Evolutionary conservation across 441 rosid species (phyloP).

Genomic region (Adansonia rubrostipa): DNA sequence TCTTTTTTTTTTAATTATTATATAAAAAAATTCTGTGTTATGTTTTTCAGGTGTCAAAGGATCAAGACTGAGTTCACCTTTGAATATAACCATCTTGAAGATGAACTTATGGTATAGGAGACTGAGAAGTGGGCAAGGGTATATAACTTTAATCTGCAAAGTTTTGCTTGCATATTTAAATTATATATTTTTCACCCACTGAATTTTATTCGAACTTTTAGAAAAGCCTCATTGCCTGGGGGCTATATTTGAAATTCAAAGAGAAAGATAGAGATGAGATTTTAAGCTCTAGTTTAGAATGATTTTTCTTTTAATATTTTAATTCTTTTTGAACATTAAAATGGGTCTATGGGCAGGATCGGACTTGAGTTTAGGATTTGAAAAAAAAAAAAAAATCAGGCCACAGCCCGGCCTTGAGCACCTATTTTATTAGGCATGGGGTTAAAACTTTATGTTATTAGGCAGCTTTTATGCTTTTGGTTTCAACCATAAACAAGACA

Average conservation of each 20-base stretch:
- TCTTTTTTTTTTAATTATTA: not conserved
- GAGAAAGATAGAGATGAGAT: not conserved
- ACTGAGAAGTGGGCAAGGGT: slow-evolving; percentile 19
- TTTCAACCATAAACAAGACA: too few species aligned
- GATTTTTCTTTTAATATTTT: not conserved
- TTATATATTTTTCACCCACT: not conserved
- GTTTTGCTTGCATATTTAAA: not conserved
- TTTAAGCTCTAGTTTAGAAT: not conserved
- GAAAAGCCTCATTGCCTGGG: not conserved
- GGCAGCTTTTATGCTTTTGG: too few species aligned
- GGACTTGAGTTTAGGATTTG: too few species aligned
- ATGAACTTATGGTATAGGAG: slow-evolving; percentile 65
- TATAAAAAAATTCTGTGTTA: not conserved
- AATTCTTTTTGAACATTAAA: too few species aligned
- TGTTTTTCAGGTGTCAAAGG: slow-evolving; percentile 83
- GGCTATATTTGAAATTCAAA: not conserved
- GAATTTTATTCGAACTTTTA: not conserved
- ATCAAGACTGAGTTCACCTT: slow-evolving; percentile 95
- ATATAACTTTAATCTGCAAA: not conserved
- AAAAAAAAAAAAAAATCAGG: too few species aligned
- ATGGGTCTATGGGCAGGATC: too few species aligned
- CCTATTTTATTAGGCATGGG: too few species aligned
- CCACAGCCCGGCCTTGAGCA: too few species aligned
- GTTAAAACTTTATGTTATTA: too few species aligned
- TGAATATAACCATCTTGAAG: slow-evolving; percentile 93